phyloP scores from a whole-genome alignment of 345 rosid species.

The Eucalyptus regnans region DNA sequence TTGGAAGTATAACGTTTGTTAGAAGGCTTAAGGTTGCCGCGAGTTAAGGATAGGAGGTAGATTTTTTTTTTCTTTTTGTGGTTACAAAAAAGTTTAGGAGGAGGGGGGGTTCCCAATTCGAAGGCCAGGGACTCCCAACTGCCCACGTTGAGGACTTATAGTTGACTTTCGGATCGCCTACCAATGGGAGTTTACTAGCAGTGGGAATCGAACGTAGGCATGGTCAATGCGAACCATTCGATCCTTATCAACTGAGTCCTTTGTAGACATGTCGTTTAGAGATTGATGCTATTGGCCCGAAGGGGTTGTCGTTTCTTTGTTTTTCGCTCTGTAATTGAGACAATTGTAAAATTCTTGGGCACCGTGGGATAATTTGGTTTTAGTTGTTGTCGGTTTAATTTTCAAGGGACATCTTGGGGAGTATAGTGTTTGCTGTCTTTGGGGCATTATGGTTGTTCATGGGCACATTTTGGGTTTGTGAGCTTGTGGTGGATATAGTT shows the following conservation, averaged over 20 bases:
- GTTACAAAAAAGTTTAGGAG: no score
- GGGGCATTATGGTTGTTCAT: not conserved
- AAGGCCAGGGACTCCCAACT: no score
- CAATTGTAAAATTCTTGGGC: not conserved
- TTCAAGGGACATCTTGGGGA: not conserved
- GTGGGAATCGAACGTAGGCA: not conserved
- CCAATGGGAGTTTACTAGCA: no score
- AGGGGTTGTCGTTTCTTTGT: not conserved
- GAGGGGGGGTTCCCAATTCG: no score
- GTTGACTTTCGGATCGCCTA: no score
- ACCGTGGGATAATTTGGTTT: no score
- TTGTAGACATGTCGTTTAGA: not conserved
- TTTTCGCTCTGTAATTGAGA: not conserved
- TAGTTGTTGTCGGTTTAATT: not conserved
- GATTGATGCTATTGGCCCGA: not conserved
- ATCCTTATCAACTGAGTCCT: not conserved
- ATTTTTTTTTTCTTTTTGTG: no score
- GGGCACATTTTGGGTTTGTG: not conserved
- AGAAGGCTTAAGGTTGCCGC: no score
- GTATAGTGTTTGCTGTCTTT: not conserved
- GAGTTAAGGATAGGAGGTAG: no score
- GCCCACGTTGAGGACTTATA: no score
- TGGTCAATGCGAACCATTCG: not conserved
- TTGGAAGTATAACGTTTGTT: no score
- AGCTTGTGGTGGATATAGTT: not conserved